Conservation (phyloP, 2,329 filamentous ascomycete genomes). For the Fusarium neocosmosporiellum region DNA sequence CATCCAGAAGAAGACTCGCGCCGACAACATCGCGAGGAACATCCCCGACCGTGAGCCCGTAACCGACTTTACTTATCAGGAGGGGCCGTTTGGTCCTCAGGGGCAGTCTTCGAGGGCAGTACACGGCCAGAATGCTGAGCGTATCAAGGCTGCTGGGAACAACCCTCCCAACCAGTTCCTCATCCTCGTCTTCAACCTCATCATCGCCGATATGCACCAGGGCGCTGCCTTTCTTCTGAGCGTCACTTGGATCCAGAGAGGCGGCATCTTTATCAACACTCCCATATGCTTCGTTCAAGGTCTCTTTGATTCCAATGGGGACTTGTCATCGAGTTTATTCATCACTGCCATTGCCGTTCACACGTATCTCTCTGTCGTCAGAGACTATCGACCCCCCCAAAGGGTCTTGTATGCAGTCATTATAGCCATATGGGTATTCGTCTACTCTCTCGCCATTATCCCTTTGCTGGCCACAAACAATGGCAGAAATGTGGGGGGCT, state of each 20-base stretch:
- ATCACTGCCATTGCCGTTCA: slow-evolving; percentile 73
- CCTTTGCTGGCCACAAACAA: slow-evolving; percentile 58
- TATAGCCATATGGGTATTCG: slow-evolving; percentile 65
- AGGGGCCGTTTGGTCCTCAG: slow-evolving; percentile 14
- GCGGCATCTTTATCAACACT: slow-evolving; percentile 65
- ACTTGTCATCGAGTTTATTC: slow-evolving; percentile 73
- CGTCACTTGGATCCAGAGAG: slow-evolving; percentile 64
- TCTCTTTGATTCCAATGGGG: slow-evolving; percentile 74
- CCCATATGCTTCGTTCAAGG: slow-evolving; percentile 71
- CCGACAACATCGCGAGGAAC: slow-evolving; percentile 21
- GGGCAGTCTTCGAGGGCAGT: slow-evolving; percentile 14
- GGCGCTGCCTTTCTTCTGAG: slow-evolving; percentile 72
- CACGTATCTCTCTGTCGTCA: slow-evolving; percentile 72
- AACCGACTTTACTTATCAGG: slow-evolving; percentile 46
- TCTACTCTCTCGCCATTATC: slow-evolving; percentile 65
- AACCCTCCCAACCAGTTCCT: slow-evolving; percentile 71
- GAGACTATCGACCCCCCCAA: slow-evolving; percentile 63
- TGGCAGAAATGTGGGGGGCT: slow-evolving; percentile 52
- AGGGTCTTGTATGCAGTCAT: slow-evolving; percentile 62
- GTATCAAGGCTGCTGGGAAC: slow-evolving; percentile 11
- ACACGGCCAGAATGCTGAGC: slow-evolving; percentile 12
- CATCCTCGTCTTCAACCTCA: slow-evolving; percentile 75
- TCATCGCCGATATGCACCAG: slow-evolving; percentile 75
- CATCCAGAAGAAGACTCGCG: slow-evolving; percentile 19
- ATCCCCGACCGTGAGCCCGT: slow-evolving; percentile 28